Conservation (phyloP, 2,329 filamentous ascomycete species). For the Hirsutella thompsonii region DNA sequence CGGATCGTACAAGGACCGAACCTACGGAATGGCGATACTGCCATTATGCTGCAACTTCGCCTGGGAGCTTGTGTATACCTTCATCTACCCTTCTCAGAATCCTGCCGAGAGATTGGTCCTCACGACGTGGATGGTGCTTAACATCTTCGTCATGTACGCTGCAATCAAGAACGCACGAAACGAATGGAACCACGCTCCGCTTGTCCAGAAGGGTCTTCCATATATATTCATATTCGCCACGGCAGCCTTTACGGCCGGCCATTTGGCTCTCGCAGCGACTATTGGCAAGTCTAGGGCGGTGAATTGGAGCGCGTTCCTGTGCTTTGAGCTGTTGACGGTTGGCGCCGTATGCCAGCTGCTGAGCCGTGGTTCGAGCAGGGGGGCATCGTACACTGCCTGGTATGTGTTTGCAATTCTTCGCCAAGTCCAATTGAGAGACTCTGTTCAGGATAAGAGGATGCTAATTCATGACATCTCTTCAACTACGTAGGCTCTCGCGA, state of each 20-base stretch:
- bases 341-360: conserved; percentile 1
- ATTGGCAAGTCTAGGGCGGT: not conserved
- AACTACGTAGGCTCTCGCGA: not conserved
- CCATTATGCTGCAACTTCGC: conserved; percentile 3
- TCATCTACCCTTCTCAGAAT: conserved; percentile 1
- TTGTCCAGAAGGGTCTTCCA: not conserved
- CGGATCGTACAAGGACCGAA: not conserved
- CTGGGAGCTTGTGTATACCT: conserved; percentile 1
- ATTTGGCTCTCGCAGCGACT: conserved; percentile 1
- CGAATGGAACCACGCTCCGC: conserved; percentile 2
- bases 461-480: not conserved
- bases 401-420: not conserved
- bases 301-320: conserved; percentile 1
- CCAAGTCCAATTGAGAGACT: too few relatives aligned
- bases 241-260: not conserved
- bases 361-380: not conserved
- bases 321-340: conserved; percentile 1
- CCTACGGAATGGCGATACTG: conserved; percentile 2
- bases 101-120: not conserved
- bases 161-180: conserved; percentile 1
- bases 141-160: conserved; percentile 3
- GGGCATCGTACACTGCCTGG: conserved; percentile 1
- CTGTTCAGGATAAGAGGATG: not conserved
- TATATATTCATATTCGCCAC: not conserved
- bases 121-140: not conserved